Conservation (phyloP, 441 rosid species). For the Viola pubescens region DNA sequence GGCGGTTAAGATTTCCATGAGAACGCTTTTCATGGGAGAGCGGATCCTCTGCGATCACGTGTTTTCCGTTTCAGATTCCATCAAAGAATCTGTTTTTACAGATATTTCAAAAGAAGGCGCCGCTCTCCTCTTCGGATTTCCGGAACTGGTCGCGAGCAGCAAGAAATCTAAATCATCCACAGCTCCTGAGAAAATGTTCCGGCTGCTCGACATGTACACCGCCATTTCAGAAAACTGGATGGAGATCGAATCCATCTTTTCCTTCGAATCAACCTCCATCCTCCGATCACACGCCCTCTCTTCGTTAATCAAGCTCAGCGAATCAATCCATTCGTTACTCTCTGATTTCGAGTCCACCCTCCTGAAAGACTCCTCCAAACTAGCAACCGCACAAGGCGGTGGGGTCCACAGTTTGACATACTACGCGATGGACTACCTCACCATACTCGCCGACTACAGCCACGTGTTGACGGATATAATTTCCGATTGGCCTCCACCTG, state of each 20-base stretch:
- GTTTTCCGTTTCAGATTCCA: constrained; percentile 42
- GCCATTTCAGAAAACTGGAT: constrained; percentile 36
- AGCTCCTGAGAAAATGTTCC: constrained; percentile 44
- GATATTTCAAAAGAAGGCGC: constrained; percentile 64
- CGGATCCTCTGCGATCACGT: constrained; percentile 59
- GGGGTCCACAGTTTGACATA: constrained; percentile 53
- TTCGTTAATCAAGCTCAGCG: constrained; percentile 44
- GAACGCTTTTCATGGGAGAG: constrained; percentile 55
- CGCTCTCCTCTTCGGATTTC: constrained; percentile 48
- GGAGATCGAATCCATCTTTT: constrained; percentile 51
- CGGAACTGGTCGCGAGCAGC: constrained; percentile 40
- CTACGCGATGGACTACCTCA: constrained; percentile 40
- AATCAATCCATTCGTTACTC: constrained; percentile 30
- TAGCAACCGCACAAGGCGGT: constrained; percentile 28
- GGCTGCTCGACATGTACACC: constrained; percentile 50
- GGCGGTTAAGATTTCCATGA: constrained; percentile 39
- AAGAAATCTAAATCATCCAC: constrained; percentile 33
- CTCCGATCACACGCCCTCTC: constrained; percentile 44
- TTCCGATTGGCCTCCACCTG: constrained; percentile 35
- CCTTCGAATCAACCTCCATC: constrained; percentile 33
- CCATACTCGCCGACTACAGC: constrained; percentile 52
- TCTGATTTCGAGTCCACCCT: constrained; percentile 44
- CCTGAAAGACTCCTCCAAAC: constrained; percentile 51
- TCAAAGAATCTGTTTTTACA: constrained; percentile 56
- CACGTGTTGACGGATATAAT: constrained; percentile 38